Conservation (phyloP, 2,329 filamentous ascomycete species). For the Penicillium sp. region DNA sequence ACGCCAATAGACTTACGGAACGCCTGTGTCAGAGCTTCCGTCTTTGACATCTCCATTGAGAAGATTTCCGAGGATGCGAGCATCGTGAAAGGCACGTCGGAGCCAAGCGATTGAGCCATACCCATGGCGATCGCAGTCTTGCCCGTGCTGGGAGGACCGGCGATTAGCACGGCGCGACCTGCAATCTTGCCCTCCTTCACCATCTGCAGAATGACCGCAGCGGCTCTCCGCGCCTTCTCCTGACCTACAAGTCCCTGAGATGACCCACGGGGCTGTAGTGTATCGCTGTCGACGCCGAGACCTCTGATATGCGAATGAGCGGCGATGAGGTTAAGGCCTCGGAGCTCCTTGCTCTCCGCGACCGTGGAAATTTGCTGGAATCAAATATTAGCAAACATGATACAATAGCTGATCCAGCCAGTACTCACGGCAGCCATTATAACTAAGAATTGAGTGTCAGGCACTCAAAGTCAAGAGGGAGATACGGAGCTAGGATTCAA, state of each 20-base stretch:
- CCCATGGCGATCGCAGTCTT: constrained; percentile 99
- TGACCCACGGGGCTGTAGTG: constrained; percentile 76
- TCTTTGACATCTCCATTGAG: constrained; percentile 99
- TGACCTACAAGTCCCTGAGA: constrained; percentile 96
- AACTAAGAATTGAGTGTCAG: constrained; percentile 7
- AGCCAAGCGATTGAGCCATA: constrained; percentile 91
- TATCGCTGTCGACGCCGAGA: constrained; percentile 87
- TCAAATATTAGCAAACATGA: constrained; percentile 1
- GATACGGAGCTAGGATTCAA: constrained; percentile 5
- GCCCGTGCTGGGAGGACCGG: constrained; percentile 91
- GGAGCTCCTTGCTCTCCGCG: constrained; percentile 92
- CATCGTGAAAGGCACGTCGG: constrained; percentile 95
- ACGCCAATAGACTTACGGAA: constrained; percentile 98
- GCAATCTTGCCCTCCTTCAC: constrained; percentile 99
- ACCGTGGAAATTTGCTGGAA: constrained; percentile 70
- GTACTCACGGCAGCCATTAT: constrained; percentile 40
- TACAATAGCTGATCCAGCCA: not conserved
- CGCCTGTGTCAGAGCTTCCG: constrained; percentile 95
- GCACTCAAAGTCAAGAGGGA: constrained; percentile 4
- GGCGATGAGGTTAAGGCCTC: constrained; percentile 94
- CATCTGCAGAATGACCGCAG: constrained; percentile 96
- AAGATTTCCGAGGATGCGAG: constrained; percentile 96
- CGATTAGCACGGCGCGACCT: constrained; percentile 88
- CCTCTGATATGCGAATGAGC: constrained; percentile 98
- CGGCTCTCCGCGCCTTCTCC: constrained; percentile 93